These are phyloP conservation scores for Myxozyma sirexii DNA, from an alignment of 805 yeast genomes.

Conservation along the genomic window DNA sequence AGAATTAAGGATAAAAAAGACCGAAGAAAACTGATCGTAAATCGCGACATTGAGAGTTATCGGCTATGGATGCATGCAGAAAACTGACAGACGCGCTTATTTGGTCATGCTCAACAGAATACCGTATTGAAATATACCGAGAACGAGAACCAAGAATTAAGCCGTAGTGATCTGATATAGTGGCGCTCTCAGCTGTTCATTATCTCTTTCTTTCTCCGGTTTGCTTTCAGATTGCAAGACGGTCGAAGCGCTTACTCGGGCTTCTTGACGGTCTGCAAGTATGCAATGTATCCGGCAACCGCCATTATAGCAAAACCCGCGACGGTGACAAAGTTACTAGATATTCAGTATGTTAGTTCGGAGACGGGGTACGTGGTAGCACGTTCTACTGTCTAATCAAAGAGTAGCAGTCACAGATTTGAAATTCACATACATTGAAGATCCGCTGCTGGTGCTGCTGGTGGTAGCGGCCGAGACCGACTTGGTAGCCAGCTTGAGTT, in stretches of 20 bases:
- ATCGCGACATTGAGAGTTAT: too few relatives aligned
- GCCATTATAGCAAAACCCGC: conserved; percentile 11
- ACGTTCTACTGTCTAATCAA: not conserved
- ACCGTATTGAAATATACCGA: too few relatives aligned
- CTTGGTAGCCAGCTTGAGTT: conserved; percentile 1
- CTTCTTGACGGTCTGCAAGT: conserved; percentile 21
- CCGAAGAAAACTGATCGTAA: too few relatives aligned
- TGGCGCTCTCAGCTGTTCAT: too few relatives aligned
- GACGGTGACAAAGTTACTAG: conserved; percentile 12
- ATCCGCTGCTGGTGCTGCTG: not conserved
- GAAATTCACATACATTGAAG: not conserved
- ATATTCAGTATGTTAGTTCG: too few relatives aligned
- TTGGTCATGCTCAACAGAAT: too few relatives aligned
- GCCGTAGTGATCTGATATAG: too few relatives aligned
- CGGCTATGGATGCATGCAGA: too few relatives aligned
- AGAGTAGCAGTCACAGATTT: not conserved
- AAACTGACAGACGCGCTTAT: too few relatives aligned
- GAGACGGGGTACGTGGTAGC: too few relatives aligned
- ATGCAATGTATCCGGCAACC: conserved; percentile 21
- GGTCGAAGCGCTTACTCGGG: not conserved
- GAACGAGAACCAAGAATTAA: too few relatives aligned
- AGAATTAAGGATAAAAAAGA: too few relatives aligned
- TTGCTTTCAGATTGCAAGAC: not conserved
- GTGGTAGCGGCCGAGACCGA: not conserved
- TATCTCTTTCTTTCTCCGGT: not conserved